Percentiles rank a stretch among this genome's conserved stretches.
Evolutionary conservation across 2,329 filamentous ascomycete genomes (phyloP).

Genomic region (Hypoxylon sp.): DNA sequence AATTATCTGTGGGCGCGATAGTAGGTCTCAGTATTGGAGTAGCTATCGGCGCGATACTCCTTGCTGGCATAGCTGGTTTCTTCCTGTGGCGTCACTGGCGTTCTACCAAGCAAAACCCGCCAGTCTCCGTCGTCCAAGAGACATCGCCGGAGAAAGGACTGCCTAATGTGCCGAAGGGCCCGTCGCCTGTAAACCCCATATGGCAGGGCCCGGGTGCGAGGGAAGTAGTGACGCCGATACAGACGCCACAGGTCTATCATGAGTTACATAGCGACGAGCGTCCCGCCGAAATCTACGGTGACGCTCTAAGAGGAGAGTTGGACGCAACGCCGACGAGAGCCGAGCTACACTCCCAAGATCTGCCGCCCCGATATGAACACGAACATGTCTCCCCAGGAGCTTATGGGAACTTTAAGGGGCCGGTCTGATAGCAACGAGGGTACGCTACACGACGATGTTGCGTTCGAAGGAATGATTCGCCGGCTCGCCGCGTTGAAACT

Average conservation of each 20-base stretch:
- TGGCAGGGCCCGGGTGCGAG: conserved; percentile 34
- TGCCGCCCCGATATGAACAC: conserved; percentile 31
- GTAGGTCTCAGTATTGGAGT: conserved; percentile 41
- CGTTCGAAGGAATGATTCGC: neutral
- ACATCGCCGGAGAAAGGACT: conserved; percentile 5
- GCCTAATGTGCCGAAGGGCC: conserved; percentile 5
- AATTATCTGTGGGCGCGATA: conserved; percentile 35
- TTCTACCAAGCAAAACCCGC: conserved; percentile 8
- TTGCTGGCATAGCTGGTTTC: conserved; percentile 26
- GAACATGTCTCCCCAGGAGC: conserved; percentile 18
- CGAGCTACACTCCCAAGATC: conserved; percentile 31
- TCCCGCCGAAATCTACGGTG: conserved; percentile 31
- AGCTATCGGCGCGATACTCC: conserved; percentile 25
- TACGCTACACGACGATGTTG: neutral
- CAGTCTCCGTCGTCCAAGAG: conserved; percentile 4
- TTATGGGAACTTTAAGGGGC: conserved; percentile 33
- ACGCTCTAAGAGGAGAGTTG: conserved; percentile 29
- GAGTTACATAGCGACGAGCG: conserved; percentile 25
- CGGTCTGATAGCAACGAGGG: conserved; percentile 12
- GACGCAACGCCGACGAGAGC: conserved; percentile 18
- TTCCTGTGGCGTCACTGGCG: conserved; percentile 29
- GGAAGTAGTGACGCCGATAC: conserved; percentile 30
- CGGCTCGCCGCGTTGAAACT: neutral
- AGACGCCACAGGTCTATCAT: conserved; percentile 26
- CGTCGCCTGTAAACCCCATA: conserved; percentile 18